phyloP scores from a whole-genome alignment of 306 rosid genomes.

The Rosa rugosa region DNA sequence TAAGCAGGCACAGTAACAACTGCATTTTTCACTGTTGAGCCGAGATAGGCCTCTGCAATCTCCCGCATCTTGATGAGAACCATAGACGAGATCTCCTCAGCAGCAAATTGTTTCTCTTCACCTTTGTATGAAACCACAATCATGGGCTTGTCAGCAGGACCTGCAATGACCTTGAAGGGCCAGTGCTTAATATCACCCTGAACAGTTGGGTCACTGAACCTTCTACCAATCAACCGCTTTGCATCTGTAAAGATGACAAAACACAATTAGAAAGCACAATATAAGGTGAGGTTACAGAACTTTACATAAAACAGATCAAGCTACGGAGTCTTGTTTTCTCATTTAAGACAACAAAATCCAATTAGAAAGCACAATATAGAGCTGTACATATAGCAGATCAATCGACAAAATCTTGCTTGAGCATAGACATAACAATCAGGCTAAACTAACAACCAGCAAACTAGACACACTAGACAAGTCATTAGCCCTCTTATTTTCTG shows the following conservation, averaged over 20 bases:
- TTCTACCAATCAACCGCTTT: not conserved
- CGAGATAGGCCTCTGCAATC: conserved; percentile 8
- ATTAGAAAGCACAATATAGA: not conserved
- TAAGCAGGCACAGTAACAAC: conserved; percentile 5
- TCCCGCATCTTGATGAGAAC: conserved; percentile 6
- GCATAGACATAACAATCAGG: not conserved
- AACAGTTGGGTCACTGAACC: not conserved
- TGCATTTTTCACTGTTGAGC: not conserved
- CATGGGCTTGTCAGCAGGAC: conserved; percentile 3
- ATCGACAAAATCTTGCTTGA: too few relatives aligned
- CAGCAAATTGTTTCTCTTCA: not conserved
- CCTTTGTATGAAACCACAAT: not conserved
- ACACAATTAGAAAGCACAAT: not conserved
- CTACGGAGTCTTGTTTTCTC: not conserved
- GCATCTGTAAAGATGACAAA: not conserved
- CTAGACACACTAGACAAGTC: not conserved
- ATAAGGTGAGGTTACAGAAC: not conserved
- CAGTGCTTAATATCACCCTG: not conserved
- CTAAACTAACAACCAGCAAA: not conserved
- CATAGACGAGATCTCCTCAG: not conserved
- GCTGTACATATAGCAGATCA: too few relatives aligned
- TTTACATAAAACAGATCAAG: not conserved
- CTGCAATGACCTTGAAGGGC: not conserved
- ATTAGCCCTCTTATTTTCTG: not conserved
- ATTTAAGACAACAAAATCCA: not conserved